These are phyloP conservation scores for Tagetes erecta DNA, from an alignment of 129 eudicot genomes.

Conservation along the genomic window DNA sequence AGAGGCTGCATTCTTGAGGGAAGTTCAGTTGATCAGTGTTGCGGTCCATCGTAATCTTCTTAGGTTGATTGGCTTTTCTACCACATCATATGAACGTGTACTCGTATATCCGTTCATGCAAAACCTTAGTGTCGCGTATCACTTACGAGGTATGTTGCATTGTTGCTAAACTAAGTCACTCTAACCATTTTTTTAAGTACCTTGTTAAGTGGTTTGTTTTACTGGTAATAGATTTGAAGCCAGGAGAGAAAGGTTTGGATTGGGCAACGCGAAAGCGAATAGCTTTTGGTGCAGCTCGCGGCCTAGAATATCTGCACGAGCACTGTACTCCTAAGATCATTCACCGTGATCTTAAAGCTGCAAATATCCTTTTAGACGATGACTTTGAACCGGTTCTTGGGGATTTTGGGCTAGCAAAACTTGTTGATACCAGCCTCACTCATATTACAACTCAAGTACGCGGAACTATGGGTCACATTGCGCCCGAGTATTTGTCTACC, in stretches of 20 bases:
- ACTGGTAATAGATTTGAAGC: constrained; percentile 55
- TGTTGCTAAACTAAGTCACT: not conserved
- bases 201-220: not conserved
- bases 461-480: constrained; percentile 99
- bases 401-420: constrained; percentile 87
- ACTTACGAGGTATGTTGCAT: constrained; percentile 61
- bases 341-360: constrained; percentile 93
- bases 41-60: constrained; percentile 93
- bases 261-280: constrained; percentile 81
- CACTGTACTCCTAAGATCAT: constrained; percentile 89
- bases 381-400: constrained; percentile 86
- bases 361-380: constrained; percentile 80
- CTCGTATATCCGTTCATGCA: constrained; percentile 90
- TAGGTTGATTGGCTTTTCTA: constrained; percentile 70
- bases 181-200: not conserved
- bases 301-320: constrained; percentile 88
- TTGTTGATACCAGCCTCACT: constrained; percentile 69
- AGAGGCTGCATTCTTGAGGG: constrained; percentile 91
- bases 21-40: constrained; percentile 85
- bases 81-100: constrained; percentile 76
- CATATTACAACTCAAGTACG: constrained; percentile 94
- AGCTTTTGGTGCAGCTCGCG: constrained; percentile 91
- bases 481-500: constrained; percentile 93
- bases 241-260: constrained; percentile 80
- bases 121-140: constrained; percentile 84